Base-by-base conservation (phyloP, 2,329 filamentous ascomycete genomes). In the Cryphonectria radicalis region DNA sequence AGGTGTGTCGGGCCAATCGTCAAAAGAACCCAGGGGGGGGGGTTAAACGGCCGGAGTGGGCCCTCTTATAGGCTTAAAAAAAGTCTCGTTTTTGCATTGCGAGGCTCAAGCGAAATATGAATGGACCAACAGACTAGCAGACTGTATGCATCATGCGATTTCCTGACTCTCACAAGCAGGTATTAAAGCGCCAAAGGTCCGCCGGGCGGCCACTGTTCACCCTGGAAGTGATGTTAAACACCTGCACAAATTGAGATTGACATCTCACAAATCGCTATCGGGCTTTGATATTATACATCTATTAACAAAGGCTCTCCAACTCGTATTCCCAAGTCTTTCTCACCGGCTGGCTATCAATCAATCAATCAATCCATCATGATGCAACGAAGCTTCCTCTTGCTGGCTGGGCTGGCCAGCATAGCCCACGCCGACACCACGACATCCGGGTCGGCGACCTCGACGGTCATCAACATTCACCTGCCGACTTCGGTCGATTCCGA, bases 391-490 rank as follows among this genome's bases (percentile, higher is more conserved):
- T 8, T 50, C 35, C 68, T 70, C 25, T 50, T 73, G 46, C 35
- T 73, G 60, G 63, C 69, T 19, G 69, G 53, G 37, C 67, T 69
- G 55, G 70, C 60, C 40, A 62, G 66, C 60, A 25, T 42, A 35
- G 69, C 43, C 19, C 17, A 32, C 35, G 66, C 64, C 25, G 35
- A 63, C n/a, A 59, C 67, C 13, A 35, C 60, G 55, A 63, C 67
- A 19, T 35, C 70, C 22, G 59, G 37, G n/a, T 19, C 62, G 64
- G 17, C 70, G 42, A 68, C 53, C 66, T 73, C 71, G 53, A 40
- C 67, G 28, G 68, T 74, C 59, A 71, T 77, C 14, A 66, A 64
- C 42, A 57, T 77, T 40, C 22, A 75, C 37, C n/a, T 77, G 13
- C 75, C 74, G 7, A 42, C 59, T 28, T 28, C 28, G 11, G 25